These are phyloP conservation scores for Staphylotrichum longicolle DNA, from an alignment of 495 filamentous ascomycete species.

Conservation along the genomic window DNA sequence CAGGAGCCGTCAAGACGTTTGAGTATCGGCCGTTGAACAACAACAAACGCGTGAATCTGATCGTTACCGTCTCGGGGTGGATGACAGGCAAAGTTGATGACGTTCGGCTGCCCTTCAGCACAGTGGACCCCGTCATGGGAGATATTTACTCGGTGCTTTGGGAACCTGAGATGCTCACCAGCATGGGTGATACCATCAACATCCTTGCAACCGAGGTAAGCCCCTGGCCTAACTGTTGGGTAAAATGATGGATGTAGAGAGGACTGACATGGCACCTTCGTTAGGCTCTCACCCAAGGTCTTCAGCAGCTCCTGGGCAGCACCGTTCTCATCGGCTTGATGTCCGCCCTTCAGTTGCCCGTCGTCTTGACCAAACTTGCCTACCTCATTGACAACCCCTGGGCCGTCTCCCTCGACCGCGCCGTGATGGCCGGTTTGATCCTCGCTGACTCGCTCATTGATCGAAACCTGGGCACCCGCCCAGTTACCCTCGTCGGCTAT, in stretches of 20 bases:
- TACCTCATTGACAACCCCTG: slow-evolving; percentile 99
- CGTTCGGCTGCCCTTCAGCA: slow-evolving; percentile 90
- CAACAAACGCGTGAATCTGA: slow-evolving; percentile 94
- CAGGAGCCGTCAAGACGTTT: slow-evolving; percentile 89
- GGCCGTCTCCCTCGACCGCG: slow-evolving; percentile 89
- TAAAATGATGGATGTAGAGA: too few species aligned
- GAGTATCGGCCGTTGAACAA: slow-evolving; percentile 96
- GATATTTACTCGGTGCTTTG: slow-evolving; percentile 96
- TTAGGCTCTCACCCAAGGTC: slow-evolving; percentile 87
- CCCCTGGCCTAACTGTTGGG: neutral
- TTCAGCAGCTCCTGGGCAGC: slow-evolving; percentile 91
- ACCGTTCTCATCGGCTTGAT: slow-evolving; percentile 87
- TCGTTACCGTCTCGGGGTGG: slow-evolving; percentile 95
- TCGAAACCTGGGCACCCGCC: slow-evolving; percentile 84
- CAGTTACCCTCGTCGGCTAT: slow-evolving; percentile 94
- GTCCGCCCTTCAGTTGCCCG: slow-evolving; percentile 88
- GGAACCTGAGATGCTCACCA: slow-evolving; percentile 97
- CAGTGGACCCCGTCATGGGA: slow-evolving; percentile 95
- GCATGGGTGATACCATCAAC: slow-evolving; percentile 97
- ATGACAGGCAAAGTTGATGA: slow-evolving; percentile 98
- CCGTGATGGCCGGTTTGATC: slow-evolving; percentile 84
- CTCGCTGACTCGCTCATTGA: slow-evolving; percentile 93
- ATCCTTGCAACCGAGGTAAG: slow-evolving; percentile 95
- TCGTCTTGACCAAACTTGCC: slow-evolving; percentile 89
- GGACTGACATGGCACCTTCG: neutral